A percentile compares a stretch with the other conserved stretches of the same genome.
phyloP scores from a whole-genome alignment of 768 basidiomycete species.

The Boletus bicolor region DNA sequence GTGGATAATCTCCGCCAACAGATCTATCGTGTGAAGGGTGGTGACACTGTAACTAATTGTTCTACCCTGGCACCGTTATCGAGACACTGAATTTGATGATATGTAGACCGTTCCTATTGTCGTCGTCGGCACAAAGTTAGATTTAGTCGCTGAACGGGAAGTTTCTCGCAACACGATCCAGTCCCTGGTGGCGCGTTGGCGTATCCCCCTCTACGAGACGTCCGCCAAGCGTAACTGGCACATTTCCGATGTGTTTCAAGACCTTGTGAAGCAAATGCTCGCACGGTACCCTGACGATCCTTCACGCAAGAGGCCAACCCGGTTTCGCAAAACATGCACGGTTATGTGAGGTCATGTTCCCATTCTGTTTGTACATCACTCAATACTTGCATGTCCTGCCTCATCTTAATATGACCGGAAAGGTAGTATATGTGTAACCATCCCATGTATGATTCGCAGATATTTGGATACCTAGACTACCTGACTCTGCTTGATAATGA shows the following conservation, averaged over 20 bases:
- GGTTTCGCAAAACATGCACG: conserved; percentile 31
- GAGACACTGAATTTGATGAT: conserved; percentile 4
- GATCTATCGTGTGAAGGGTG: conserved; percentile 76
- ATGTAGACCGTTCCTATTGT: conserved; percentile 70
- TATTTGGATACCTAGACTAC: conserved; percentile 3
- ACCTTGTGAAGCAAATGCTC: conserved; percentile 73
- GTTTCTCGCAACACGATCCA: conserved; percentile 65
- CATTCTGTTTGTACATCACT: conserved; percentile 6
- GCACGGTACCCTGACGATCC: conserved; percentile 52
- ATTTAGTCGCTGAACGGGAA: conserved; percentile 77
- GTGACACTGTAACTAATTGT: conserved; percentile 47
- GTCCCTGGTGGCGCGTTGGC: conserved; percentile 61
- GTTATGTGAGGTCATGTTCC: conserved; percentile 34
- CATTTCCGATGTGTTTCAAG: conserved; percentile 73
- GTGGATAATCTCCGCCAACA: conserved; percentile 78
- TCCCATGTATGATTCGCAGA: conserved; percentile 10
- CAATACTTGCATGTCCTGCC: background rate
- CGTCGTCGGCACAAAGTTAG: conserved; percentile 82
- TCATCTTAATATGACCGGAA: background rate
- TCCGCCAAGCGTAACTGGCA: conserved; percentile 87
- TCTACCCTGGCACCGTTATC: background rate
- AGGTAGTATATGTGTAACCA: conserved; percentile 6
- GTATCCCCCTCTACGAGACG: conserved; percentile 79
- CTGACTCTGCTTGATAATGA: background rate
- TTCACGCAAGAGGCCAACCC: conserved; percentile 30